Conservation (phyloP, 208 protist genomes). For the Leishmania tropica region DNA sequence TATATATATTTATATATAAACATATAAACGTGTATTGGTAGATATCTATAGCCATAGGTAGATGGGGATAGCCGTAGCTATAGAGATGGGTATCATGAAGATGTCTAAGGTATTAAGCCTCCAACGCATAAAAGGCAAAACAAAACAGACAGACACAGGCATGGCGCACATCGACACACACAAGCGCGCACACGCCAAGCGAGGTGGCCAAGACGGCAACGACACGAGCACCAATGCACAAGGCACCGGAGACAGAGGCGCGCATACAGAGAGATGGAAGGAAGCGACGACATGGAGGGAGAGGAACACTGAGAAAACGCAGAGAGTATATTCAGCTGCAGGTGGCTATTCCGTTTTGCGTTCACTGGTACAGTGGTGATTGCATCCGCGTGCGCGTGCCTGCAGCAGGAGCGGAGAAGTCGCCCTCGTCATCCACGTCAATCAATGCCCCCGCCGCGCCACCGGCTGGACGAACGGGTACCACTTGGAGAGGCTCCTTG, state of each 20-base stretch:
- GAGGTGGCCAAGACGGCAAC: not conserved
- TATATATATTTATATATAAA: too few species aligned
- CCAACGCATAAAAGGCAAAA: not conserved
- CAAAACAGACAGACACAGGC: not conserved
- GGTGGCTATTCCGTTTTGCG: too few species aligned
- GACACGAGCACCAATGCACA: not conserved
- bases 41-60: not conserved
- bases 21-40: not conserved
- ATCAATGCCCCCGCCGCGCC: not conserved
- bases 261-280: not conserved
- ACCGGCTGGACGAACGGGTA: not conserved
- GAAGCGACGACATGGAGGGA: not conserved
- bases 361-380: slow-evolving; percentile 15
- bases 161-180: not conserved
- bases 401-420: slow-evolving; percentile 16
- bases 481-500: not conserved
- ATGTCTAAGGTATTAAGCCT: too few species aligned
- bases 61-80: too few species aligned
- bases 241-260: not conserved
- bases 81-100: too few species aligned
- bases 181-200: not conserved
- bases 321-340: not conserved
- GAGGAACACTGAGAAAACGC: not conserved
- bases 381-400: slow-evolving; percentile 40
- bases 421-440: slow-evolving; percentile 15